Percentiles rank a stretch among this genome's conserved stretches.
Conservation (phyloP, 2,329 filamentous ascomycete genomes). For the Phaeophleospora eucalypticola region DNA sequence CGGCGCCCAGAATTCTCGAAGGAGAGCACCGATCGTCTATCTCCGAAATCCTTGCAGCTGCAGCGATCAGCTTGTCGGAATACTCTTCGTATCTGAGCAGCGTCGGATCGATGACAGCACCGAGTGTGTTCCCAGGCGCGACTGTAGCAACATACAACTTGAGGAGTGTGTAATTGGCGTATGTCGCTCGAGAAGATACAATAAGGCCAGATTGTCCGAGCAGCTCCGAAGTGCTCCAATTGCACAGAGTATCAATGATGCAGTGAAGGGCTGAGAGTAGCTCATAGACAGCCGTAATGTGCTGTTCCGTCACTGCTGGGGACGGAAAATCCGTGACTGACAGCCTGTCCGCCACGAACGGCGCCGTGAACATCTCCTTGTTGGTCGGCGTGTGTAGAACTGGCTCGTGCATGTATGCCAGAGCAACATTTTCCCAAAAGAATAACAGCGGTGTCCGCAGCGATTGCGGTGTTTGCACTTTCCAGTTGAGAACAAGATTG, state of each 20-base stretch:
- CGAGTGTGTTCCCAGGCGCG: slow-evolving; percentile 24
- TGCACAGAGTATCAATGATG: slow-evolving; percentile 21
- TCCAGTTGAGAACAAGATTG: slow-evolving; percentile 24
- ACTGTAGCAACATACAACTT: slow-evolving; percentile 28
- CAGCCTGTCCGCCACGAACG: slow-evolving; percentile 27
- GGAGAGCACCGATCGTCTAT: slow-evolving; percentile 17
- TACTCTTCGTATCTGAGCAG: slow-evolving; percentile 26
- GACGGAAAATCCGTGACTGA: slow-evolving; percentile 27
- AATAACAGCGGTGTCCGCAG: slow-evolving; percentile 16
- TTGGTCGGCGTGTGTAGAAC: slow-evolving; percentile 30
- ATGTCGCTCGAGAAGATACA: slow-evolving; percentile 22
- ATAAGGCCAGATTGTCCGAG: slow-evolving; percentile 23
- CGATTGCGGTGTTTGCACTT: slow-evolving; percentile 18
- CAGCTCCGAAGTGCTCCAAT: slow-evolving; percentile 12
- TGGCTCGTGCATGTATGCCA: slow-evolving; percentile 27
- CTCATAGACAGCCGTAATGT: slow-evolving; percentile 23
- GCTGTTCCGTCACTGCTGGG: slow-evolving; percentile 22
- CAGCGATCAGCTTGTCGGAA: slow-evolving; percentile 20
- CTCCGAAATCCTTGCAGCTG: slow-evolving; percentile 5
- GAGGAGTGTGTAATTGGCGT: slow-evolving; percentile 24
- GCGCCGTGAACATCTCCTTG: slow-evolving; percentile 28
- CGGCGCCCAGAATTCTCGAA: slow-evolving; percentile 18
- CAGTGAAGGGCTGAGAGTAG: slow-evolving; percentile 22
- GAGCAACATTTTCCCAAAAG: slow-evolving; percentile 26
- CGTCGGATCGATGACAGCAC: slow-evolving; percentile 23